Percentiles rank a stretch among this genome's conserved stretches.
Conservation (phyloP, 805 yeast genomes). For the Metschnikowia peoriensis region DNA sequence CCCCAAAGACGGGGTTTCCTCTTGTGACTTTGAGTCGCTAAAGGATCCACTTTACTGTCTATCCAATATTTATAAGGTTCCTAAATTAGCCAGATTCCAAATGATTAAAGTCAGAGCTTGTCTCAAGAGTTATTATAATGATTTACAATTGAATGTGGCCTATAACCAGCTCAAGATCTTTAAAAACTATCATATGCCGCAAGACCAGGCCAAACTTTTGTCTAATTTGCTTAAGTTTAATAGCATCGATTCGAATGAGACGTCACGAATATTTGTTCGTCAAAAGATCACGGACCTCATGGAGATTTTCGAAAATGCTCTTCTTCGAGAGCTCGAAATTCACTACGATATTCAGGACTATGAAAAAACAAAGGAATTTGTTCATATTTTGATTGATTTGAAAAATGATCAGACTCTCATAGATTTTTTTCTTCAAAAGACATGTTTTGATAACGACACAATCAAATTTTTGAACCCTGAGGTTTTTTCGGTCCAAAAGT, state of each 20-base stretch:
- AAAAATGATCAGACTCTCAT: conserved; percentile 43
- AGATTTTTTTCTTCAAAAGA: conserved; percentile 44
- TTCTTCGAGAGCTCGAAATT: conserved; percentile 64
- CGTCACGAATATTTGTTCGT: conserved; percentile 27
- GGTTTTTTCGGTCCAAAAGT: conserved; percentile 22
- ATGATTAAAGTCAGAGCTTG: conserved; percentile 37
- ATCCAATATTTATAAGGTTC: conserved; percentile 23
- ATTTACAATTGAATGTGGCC: conserved; percentile 40
- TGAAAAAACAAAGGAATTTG: conserved; percentile 34
- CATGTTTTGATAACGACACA: conserved; percentile 38
- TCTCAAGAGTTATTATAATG: conserved; percentile 45
- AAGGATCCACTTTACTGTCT: conserved; percentile 37
- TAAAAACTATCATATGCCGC: conserved; percentile 46
- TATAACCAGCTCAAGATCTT: conserved; percentile 46
- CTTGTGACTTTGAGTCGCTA: conserved; percentile 12
- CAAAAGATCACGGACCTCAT: conserved; percentile 52
- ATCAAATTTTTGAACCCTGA: conserved; percentile 31
- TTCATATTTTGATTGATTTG: conserved; percentile 33
- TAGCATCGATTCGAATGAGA: conserved; percentile 30
- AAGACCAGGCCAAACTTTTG: conserved; percentile 49
- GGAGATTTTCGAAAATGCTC: conserved; percentile 71
- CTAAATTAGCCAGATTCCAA: conserved; percentile 37
- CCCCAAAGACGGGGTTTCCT: conserved; percentile 1
- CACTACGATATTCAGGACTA: conserved; percentile 50
- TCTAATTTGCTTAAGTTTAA: conserved; percentile 41